Evolutionary conservation across 305 asterid species (phyloP).

Genomic region (Striga hermonthica): DNA sequence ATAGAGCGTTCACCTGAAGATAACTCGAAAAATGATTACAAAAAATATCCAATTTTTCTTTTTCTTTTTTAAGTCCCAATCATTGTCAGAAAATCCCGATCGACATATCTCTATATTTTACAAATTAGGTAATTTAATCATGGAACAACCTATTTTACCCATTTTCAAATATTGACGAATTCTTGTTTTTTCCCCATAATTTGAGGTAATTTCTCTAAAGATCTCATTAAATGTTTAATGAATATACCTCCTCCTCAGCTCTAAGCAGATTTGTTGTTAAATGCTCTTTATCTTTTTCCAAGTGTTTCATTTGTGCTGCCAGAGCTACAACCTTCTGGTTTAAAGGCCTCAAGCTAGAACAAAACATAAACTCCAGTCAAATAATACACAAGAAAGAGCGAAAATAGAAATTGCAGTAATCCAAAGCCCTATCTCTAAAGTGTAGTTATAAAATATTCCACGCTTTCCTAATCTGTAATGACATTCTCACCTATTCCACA

Average conservation of each 20-base stretch:
- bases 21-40: conserved; percentile 1
- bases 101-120: not conserved
- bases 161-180: no score
- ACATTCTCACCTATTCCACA: conserved; percentile 55
- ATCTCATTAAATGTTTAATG: not conserved
- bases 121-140: not conserved
- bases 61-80: no score
- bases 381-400: conserved; percentile 15
- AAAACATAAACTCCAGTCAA: conserved; percentile 30
- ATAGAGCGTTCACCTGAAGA: conserved; percentile 63
- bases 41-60: not conserved
- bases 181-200: not conserved
- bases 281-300: conserved; percentile 69
- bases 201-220: not conserved
- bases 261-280: conserved; percentile 58
- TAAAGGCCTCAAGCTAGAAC: conserved; percentile 58
- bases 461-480: not conserved
- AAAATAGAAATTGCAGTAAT: conserved; percentile 2
- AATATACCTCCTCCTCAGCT: conserved; percentile 87
- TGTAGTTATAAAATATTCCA: not conserved
- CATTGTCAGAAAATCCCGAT: no score
- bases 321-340: conserved; percentile 62
- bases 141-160: not conserved
- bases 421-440: conserved; percentile 1
- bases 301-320: conserved; percentile 49